phyloP scores from a whole-genome alignment of 164 flowering plant species.

The Piper betle region DNA sequence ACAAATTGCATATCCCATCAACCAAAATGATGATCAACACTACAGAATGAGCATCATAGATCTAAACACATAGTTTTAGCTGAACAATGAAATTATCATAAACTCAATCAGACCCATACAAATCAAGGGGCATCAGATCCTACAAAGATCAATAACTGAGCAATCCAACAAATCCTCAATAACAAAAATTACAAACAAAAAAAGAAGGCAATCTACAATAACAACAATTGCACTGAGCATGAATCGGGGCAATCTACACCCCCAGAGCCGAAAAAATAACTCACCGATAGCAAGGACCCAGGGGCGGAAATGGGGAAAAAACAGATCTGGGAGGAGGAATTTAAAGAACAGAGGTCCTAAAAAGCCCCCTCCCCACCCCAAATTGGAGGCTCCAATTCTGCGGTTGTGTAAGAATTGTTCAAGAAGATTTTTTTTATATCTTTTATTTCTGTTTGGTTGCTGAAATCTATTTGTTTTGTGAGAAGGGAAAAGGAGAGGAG shows the following conservation, averaged over 20 bases:
- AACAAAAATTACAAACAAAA: slow-evolving; percentile 5
- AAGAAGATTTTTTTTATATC: no score
- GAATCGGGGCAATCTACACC: neutral
- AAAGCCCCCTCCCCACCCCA: slow-evolving; percentile 26
- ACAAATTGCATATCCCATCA: neutral
- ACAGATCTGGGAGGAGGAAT: slow-evolving; percentile 63
- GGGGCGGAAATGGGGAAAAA: slow-evolving; percentile 13
- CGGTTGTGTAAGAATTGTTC: neutral
- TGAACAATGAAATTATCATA: slow-evolving; percentile 1
- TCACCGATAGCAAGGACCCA: slow-evolving; percentile 15
- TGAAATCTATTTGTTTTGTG: no score
- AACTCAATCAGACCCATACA: slow-evolving; percentile 17
- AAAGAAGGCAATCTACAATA: slow-evolving; percentile 7
- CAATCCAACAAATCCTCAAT: slow-evolving; percentile 17
- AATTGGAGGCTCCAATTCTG: slow-evolving; percentile 13
- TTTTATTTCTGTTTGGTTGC: no score
- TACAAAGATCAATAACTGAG: no score
- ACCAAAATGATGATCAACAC: neutral
- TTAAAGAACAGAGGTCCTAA: slow-evolving; percentile 35
- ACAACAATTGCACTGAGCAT: no score
- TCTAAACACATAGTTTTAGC: neutral
- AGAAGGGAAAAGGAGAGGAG: slow-evolving; percentile 5
- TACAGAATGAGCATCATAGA: neutral
- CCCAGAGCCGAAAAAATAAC: no score
- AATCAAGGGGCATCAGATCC: slow-evolving; percentile 33